Evolutionary conservation across 2,329 filamentous ascomycete species (phyloP), one percentile per base, ranked within the genome.

Genomic region (Geosmithia flava): DNA sequence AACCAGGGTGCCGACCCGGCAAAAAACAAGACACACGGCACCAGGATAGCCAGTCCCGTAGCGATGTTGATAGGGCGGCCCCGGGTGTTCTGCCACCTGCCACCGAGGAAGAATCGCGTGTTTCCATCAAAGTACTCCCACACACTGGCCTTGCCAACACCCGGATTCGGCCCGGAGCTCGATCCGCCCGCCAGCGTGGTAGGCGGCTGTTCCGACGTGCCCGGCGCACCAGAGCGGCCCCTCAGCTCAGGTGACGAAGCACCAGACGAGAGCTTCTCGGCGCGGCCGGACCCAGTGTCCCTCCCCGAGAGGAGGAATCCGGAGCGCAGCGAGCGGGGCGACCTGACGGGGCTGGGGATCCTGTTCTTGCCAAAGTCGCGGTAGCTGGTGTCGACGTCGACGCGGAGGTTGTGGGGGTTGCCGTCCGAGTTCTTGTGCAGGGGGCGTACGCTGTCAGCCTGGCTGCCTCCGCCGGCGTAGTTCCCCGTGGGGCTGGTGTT

Each of bases 91-190:
- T 96, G 87, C 51, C 93, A 73, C 50, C 93, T 78, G 7, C 93
- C 93, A 33, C 87, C 85, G 50, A 87, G 74, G 62, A 82, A 95
- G 61, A 98, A 98, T 20, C 89, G 72, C 0, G 88, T 95, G 60
- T 97, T 98, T 44, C 93, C 93, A 43, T 87, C 79, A 58, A 96
- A 97, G 63, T 95, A 95, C 62, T 97, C 80, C 65, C 91, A 85
- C 57, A 96, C 95, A 54, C 76, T 83, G 10, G 7, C 29, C 29
- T 30, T 30, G 6, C 45, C 65, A 20, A 62, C 54, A 44, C 68
- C 68, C 23, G 68, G 64, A 46, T 53, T 56, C 50, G 13, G 30
- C 29, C 29, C 7, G 29, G 29, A 7, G 29, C 29, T 30, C 29
- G 7, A 30, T 6, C 29, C 29, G 29, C 29, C 20, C 30, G 44